A percentile compares a stretch with the other conserved stretches of the same genome.
Evolutionary conservation across 495 filamentous ascomycete genomes (phyloP).

Genomic region (Schizothecium vesticola): DNA sequence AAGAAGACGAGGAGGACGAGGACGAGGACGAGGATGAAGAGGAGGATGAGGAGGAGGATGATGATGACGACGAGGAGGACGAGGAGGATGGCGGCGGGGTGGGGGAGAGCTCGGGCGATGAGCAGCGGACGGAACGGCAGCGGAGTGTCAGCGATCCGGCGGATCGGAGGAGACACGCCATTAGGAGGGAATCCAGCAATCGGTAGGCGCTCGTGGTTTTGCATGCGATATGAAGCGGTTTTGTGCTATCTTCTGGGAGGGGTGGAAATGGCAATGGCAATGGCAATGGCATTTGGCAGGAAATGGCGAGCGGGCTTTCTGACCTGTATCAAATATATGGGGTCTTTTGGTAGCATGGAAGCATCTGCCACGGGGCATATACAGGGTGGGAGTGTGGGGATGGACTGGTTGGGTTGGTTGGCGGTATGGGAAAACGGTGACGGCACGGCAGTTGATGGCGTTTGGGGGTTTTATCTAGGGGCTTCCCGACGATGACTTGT

Average conservation of each 20-base stretch:
- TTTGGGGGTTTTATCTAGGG: not conserved
- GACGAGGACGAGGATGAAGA: slow-evolving; percentile 12
- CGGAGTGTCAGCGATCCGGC: slow-evolving; percentile 46
- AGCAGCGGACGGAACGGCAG: slow-evolving; percentile 47
- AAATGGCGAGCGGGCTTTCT: not conserved
- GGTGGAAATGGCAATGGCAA: not conserved
- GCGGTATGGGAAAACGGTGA: not conserved
- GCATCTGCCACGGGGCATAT: not conserved
- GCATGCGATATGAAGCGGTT: not conserved
- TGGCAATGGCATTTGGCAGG: not conserved
- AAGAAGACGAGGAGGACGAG: slow-evolving; percentile 7
- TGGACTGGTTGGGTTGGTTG: not conserved
- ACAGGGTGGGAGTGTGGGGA: not conserved
- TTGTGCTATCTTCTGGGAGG: not conserved
- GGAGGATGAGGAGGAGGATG: slow-evolving; percentile 15
- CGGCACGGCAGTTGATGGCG: not conserved
- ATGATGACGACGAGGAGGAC: slow-evolving; percentile 14
- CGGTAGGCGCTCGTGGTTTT: not conserved
- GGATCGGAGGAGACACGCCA: slow-evolving; percentile 27
- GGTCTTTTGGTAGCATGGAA: not conserved
- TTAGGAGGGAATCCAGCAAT: slow-evolving; percentile 12
- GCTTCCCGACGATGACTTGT: not conserved
- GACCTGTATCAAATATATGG: not conserved
- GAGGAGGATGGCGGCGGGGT: slow-evolving; percentile 11
- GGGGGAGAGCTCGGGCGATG: slow-evolving; percentile 37